phyloP scores from a whole-genome alignment of 176 grass and related monocot genomes.

The Carex cristatella region DNA sequence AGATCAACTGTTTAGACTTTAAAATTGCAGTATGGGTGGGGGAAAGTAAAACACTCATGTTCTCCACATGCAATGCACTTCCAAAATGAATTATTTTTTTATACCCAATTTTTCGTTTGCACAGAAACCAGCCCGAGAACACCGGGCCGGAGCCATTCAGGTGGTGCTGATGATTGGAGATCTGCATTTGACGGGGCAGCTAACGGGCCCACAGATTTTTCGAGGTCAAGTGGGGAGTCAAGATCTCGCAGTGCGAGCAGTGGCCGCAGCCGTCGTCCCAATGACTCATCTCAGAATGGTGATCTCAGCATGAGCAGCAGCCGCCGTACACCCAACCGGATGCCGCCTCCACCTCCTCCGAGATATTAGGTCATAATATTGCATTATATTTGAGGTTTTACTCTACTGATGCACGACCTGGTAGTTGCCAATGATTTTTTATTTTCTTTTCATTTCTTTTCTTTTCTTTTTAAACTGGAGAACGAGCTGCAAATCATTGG shows the following conservation, averaged over 20 bases:
- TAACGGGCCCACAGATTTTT: conserved; percentile 31
- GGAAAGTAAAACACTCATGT: background rate
- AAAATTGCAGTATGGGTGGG: no score
- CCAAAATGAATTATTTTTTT: background rate
- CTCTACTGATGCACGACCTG: background rate
- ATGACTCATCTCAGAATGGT: conserved; percentile 33
- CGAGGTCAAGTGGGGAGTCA: conserved; percentile 9
- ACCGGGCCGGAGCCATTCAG: background rate
- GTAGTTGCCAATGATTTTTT: conserved; percentile 7
- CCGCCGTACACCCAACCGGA: conserved; percentile 44
- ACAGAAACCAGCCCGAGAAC: conserved; percentile 48
- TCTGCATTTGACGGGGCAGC: conserved; percentile 57
- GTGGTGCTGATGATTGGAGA: conserved; percentile 54
- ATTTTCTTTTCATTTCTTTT: background rate
- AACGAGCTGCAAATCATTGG: conserved; percentile 10
- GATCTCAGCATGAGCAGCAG: conserved; percentile 36
- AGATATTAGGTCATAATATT: conserved; percentile 22
- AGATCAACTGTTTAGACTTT: no score
- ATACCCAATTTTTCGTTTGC: background rate
- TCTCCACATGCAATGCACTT: background rate
- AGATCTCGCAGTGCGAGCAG: conserved; percentile 31
- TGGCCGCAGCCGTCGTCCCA: conserved; percentile 11
- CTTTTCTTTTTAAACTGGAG: background rate
- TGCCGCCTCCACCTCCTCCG: conserved; percentile 41
- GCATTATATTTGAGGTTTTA: background rate